Evolutionary conservation across 768 basidiomycete genomes (phyloP).

Genomic region (Nevesoporus exiguus): DNA sequence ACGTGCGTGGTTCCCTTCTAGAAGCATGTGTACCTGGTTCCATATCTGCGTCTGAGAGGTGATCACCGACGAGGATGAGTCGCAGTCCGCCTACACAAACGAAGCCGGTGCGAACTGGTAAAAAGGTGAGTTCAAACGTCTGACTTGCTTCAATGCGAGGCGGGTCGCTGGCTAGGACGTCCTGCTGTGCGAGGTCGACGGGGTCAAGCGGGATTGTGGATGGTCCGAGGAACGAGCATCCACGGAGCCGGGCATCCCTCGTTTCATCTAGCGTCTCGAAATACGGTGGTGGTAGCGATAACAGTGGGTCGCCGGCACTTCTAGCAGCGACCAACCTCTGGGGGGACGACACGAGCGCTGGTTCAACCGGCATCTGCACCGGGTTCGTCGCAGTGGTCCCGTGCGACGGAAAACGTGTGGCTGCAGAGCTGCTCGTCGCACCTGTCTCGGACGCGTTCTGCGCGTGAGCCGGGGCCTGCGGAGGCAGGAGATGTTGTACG

Average conservation of each 20-base stretch:
- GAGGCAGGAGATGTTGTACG: conserved; percentile 62
- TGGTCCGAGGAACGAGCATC: conserved; percentile 47
- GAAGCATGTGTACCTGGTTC: conserved; percentile 22
- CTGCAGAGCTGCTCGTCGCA: not conserved
- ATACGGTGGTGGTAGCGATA: conserved; percentile 44
- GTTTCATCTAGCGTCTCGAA: conserved; percentile 41
- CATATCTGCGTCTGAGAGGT: conserved; percentile 37
- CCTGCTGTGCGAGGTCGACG: conserved; percentile 33
- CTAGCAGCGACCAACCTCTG: conserved; percentile 4
- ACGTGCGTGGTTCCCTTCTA: conserved; percentile 39
- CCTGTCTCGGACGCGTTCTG: conserved; percentile 8
- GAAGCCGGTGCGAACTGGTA: conserved; percentile 60
- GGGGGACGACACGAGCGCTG: conserved; percentile 12
- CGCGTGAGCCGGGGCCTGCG: conserved; percentile 24
- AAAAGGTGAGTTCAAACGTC: conserved; percentile 62
- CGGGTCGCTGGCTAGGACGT: conserved; percentile 4
- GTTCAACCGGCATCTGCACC: conserved; percentile 11
- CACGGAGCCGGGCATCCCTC: conserved; percentile 28
- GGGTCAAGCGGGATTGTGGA: conserved; percentile 48
- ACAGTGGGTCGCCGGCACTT: conserved; percentile 9
- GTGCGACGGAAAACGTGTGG: conserved; percentile 7
- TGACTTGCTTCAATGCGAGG: conserved; percentile 41
- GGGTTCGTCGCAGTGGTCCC: conserved; percentile 6
- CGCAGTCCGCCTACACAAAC: conserved; percentile 65
- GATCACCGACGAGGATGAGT: conserved; percentile 61